These are phyloP conservation scores for Beta lomatogona DNA, from an alignment of 179 eudicot genomes.

Conservation along the genomic window DNA sequence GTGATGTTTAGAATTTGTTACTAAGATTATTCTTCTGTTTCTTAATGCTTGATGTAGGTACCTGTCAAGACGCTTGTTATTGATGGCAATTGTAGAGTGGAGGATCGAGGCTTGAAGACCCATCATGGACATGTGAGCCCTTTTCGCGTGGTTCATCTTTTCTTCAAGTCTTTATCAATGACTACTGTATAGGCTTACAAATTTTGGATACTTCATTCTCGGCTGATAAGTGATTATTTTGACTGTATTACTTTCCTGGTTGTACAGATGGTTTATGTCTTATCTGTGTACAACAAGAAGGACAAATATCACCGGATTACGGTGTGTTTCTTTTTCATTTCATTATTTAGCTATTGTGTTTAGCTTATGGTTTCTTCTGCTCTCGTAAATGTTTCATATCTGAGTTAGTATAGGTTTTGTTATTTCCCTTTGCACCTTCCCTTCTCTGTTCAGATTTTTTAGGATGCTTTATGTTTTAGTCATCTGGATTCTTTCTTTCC, in stretches of 20 bases:
- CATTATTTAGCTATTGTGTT: conserved; percentile 9
- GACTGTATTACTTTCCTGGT: conserved; percentile 19
- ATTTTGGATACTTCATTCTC: not conserved
- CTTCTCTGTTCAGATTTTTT: not conserved
- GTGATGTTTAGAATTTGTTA: not conserved
- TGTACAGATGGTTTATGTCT: conserved; percentile 92
- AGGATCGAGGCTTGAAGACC: conserved; percentile 97
- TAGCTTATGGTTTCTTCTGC: conserved; percentile 6
- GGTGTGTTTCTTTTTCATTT: conserved; percentile 45
- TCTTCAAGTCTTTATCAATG: not conserved
- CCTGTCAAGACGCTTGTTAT: conserved; percentile 95
- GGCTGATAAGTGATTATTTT: conserved; percentile 13
- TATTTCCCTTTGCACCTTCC: not conserved
- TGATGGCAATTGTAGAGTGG: conserved; percentile 99
- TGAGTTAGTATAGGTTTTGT: conserved; percentile 15
- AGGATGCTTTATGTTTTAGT: not conserved
- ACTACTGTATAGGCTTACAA: not conserved
- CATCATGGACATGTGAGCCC: conserved; percentile 97
- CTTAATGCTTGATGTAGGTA: conserved; percentile 46
- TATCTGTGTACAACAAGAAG: conserved; percentile 92
- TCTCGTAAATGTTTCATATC: not conserved
- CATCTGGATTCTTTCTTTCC: not conserved
- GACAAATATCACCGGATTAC: conserved; percentile 94
- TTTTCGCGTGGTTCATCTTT: not conserved
- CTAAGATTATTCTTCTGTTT: conserved; percentile 1